A percentile compares a stretch with the other conserved stretches of the same genome.
Evolutionary conservation across 495 filamentous ascomycete genomes (phyloP).

Genomic region (Aspergillus asperescens): DNA sequence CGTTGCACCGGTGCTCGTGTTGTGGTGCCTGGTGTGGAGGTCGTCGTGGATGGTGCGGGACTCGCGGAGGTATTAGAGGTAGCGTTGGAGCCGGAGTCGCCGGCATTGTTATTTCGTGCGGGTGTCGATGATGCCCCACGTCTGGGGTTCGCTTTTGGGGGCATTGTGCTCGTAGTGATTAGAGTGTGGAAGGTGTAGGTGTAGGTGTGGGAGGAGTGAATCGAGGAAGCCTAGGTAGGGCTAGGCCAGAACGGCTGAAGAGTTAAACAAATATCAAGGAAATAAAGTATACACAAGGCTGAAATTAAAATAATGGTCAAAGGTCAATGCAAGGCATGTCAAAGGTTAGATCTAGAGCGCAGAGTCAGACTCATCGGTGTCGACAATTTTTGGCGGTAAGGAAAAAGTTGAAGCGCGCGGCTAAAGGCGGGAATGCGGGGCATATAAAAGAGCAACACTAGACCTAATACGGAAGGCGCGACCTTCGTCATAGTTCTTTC

Average conservation of each 20-base stretch:
- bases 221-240: neutral
- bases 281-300: neutral
- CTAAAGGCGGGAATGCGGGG: slow-evolving; percentile 16
- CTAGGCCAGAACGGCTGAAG: too few species aligned
- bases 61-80: slow-evolving; percentile 16
- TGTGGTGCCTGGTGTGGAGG: slow-evolving; percentile 15
- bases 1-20: slow-evolving; percentile 38
- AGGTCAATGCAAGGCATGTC: neutral
- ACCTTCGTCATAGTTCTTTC: neutral
- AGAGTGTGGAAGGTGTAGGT: neutral
- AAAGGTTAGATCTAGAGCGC: too few species aligned
- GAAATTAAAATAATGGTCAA: neutral
- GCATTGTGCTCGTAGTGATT: slow-evolving; percentile 29
- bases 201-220: neutral
- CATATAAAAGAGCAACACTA: neutral
- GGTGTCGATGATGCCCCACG: slow-evolving; percentile 24
- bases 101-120: slow-evolving; percentile 6
- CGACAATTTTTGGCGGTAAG: slow-evolving; percentile 4
- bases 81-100: slow-evolving; percentile 8
- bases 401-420: slow-evolving; percentile 16
- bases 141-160: slow-evolving; percentile 38
- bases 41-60: neutral
- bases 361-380: neutral
- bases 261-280: too few species aligned
- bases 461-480: neutral